These are phyloP conservation scores for Calcarisporium arbuscula DNA, from an alignment of 2,329 filamentous ascomycete species.

Conservation along the genomic window DNA sequence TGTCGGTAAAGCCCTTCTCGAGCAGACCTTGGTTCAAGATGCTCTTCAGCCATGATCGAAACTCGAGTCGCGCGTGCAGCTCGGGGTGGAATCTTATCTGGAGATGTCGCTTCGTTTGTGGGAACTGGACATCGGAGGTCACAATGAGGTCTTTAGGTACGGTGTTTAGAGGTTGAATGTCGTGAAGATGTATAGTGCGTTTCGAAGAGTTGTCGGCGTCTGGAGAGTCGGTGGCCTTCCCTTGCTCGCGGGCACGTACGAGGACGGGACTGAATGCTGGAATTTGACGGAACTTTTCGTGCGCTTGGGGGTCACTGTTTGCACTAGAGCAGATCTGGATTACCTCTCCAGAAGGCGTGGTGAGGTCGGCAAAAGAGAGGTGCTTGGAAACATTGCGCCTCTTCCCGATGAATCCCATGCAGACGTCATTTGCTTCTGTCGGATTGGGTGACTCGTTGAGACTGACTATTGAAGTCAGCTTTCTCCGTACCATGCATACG, in stretches of 20 bases:
- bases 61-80: constrained; percentile 61
- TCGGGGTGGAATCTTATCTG: constrained; percentile 71
- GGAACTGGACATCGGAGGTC: constrained; percentile 66
- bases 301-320: constrained; percentile 26
- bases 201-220: constrained; percentile 22
- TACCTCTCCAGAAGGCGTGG: constrained; percentile 29
- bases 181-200: constrained; percentile 61
- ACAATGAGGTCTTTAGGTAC: constrained; percentile 63
- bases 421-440: constrained; percentile 13
- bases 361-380: constrained; percentile 62
- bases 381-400: constrained; percentile 61
- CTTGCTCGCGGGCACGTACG: constrained; percentile 33
- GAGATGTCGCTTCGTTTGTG: constrained; percentile 69
- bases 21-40: constrained; percentile 49
- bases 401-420: constrained; percentile 62
- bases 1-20: constrained; percentile 59
- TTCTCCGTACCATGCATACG: no score
- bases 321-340: constrained; percentile 40
- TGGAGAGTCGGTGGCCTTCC: constrained; percentile 13
- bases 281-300: constrained; percentile 38
- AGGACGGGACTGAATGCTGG: constrained; percentile 47
- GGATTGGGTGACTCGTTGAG: no score
- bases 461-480: no score
- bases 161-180: constrained; percentile 27
- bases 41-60: constrained; percentile 57